These are phyloP conservation scores for Penicillium silybi DNA, from an alignment of 495 filamentous ascomycete genomes.

Conservation along the genomic window DNA sequence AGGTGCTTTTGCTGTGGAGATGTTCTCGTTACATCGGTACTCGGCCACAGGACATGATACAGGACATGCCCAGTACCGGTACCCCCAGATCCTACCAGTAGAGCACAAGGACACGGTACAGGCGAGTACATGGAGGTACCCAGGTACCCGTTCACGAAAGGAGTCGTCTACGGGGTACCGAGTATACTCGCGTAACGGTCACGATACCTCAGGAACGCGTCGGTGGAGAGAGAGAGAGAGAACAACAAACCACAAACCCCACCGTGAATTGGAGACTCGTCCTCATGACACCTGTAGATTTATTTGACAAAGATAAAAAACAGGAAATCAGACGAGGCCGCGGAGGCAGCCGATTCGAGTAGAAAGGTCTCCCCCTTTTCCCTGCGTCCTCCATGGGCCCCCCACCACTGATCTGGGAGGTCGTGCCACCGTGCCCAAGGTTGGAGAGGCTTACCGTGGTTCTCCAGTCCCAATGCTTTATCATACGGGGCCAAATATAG, in stretches of 20 bases:
- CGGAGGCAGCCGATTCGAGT: neutral
- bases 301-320: neutral
- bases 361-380: neutral
- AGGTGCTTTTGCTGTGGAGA: too few relatives aligned
- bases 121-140: too few relatives aligned
- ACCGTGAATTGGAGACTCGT: constrained; percentile 20
- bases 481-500: neutral
- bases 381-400: neutral
- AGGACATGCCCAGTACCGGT: too few relatives aligned
- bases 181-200: constrained; percentile 4
- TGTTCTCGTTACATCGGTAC: too few relatives aligned
- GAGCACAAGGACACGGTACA: too few relatives aligned
- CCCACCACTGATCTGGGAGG: neutral
- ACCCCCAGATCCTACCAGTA: too few relatives aligned
- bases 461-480: neutral
- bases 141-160: too few relatives aligned
- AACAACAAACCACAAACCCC: constrained; percentile 10
- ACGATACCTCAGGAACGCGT: constrained; percentile 18
- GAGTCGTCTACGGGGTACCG: too few relatives aligned
- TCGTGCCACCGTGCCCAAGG: neutral
- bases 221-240: constrained; percentile 16
- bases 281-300: constrained; percentile 4
- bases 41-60: too few relatives aligned
- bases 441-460: neutral
- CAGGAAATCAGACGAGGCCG: too few relatives aligned